Percentiles rank a stretch among this genome's conserved stretches.
phyloP scores from a whole-genome alignment of 176 grass and related monocot species.

The Calamus simplicifolius region DNA sequence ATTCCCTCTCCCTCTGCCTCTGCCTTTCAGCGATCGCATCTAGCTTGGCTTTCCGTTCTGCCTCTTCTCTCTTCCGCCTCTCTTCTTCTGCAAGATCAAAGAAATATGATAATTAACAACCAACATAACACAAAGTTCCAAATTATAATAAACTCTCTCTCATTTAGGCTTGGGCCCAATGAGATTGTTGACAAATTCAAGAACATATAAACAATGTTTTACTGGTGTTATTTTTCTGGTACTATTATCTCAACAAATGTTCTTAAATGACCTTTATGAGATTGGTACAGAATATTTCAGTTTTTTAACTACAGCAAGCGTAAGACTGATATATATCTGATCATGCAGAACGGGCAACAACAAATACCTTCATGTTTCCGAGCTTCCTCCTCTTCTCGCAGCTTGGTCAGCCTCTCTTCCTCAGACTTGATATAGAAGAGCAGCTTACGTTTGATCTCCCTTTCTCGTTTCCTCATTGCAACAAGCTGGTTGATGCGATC shows the following conservation, averaged over 20 bases:
- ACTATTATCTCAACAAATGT: no score
- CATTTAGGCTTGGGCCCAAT: no score
- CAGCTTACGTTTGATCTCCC: conserved; percentile 71
- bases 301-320: no score
- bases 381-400: conserved; percentile 68
- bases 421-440: conserved; percentile 66
- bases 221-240: no score
- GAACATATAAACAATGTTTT: no score
- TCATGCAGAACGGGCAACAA: background rate
- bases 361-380: conserved; percentile 64
- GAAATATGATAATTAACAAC: background rate
- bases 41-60: conserved; percentile 72
- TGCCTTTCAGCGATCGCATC: conserved; percentile 79
- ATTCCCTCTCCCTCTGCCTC: conserved; percentile 54
- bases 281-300: no score
- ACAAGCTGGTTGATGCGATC: conserved; percentile 60
- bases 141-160: no score
- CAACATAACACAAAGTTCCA: no score
- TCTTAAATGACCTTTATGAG: no score
- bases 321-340: background rate
- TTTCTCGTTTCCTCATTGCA: conserved; percentile 60
- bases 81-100: conserved; percentile 73
- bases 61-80: conserved; percentile 65
- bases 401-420: conserved; percentile 48
- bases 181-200: no score